Percentiles rank a stretch among this genome's conserved stretches.
Conservation (phyloP, 208 protist genomes). For the Trypanosoma boissoni region DNA sequence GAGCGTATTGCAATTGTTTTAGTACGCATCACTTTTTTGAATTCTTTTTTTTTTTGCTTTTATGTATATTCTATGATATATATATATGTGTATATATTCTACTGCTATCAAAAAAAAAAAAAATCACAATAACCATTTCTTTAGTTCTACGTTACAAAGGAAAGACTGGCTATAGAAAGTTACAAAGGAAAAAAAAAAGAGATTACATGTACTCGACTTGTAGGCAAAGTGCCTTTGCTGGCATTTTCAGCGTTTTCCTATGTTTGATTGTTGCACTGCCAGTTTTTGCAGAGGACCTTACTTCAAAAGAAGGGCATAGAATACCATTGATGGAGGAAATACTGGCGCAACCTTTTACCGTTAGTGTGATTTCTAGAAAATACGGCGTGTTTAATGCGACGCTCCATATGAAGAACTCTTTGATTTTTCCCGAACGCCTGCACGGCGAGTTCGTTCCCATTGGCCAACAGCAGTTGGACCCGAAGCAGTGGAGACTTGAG, state of each 20-base stretch:
- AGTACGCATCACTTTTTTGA: neutral
- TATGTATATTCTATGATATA: neutral
- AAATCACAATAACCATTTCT: neutral
- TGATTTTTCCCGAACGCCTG: slow-evolving; percentile 63
- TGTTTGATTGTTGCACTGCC: neutral
- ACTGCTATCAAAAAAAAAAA: neutral
- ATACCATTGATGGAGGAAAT: slow-evolving; percentile 45
- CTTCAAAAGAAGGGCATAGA: neutral
- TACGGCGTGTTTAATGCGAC: slow-evolving; percentile 78
- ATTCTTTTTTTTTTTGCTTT: neutral
- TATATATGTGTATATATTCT: neutral
- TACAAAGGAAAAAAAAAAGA: neutral
- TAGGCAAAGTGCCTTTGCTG: too few species aligned
- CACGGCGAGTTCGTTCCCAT: slow-evolving; percentile 65
- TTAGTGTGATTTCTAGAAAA: slow-evolving; percentile 63
- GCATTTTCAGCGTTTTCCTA: too few species aligned
- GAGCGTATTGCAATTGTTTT: neutral
- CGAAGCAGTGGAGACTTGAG: neutral
- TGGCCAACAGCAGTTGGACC: slow-evolving; percentile 3
- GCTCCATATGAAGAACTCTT: slow-evolving; percentile 37
- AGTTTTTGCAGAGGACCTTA: neutral
- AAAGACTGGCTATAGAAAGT: neutral
- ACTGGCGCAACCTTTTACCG: slow-evolving; percentile 56
- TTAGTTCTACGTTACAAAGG: neutral
- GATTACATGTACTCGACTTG: neutral